Evolutionary conservation across 106 monocot genomes (phyloP).

Genomic region (Platanthera guangdongensis): DNA sequence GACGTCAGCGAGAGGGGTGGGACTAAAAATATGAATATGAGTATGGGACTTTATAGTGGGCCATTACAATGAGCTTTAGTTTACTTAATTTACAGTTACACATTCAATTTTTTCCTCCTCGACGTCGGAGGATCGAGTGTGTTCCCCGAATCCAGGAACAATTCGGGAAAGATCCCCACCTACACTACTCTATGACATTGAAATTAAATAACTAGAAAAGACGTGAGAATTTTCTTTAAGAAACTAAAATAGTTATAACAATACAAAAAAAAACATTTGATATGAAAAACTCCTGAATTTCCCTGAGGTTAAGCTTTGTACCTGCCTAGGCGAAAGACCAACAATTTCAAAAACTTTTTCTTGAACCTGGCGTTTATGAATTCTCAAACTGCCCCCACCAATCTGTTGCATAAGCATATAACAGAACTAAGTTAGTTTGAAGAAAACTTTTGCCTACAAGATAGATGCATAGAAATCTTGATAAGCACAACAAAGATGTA

Average conservation of each 20-base stretch:
- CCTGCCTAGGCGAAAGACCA: slow-evolving; percentile 69
- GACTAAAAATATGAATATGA: no score
- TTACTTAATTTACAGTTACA: no score
- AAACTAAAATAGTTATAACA: neutral
- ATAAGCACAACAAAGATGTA: neutral
- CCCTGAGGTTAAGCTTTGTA: slow-evolving; percentile 7
- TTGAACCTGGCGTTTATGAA: slow-evolving; percentile 87
- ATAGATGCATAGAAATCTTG: neutral
- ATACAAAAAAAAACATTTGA: neutral
- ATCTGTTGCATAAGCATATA: slow-evolving; percentile 42
- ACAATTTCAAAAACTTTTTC: slow-evolving; percentile 89
- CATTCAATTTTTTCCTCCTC: no score
- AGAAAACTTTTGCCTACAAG: neutral
- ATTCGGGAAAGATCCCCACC: neutral
- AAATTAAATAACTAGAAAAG: neutral
- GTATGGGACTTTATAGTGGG: no score
- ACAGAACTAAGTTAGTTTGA: neutral
- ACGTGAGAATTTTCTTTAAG: neutral
- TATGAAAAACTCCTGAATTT: neutral
- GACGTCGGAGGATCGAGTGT: no score
- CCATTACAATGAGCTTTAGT: no score
- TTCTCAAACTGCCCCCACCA: slow-evolving; percentile 98
- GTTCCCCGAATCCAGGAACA: no score
- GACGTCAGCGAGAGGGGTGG: no score
- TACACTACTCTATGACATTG: neutral